Conservation (phyloP, 768 basidiomycete genomes). For the Suillus hirtellus region DNA sequence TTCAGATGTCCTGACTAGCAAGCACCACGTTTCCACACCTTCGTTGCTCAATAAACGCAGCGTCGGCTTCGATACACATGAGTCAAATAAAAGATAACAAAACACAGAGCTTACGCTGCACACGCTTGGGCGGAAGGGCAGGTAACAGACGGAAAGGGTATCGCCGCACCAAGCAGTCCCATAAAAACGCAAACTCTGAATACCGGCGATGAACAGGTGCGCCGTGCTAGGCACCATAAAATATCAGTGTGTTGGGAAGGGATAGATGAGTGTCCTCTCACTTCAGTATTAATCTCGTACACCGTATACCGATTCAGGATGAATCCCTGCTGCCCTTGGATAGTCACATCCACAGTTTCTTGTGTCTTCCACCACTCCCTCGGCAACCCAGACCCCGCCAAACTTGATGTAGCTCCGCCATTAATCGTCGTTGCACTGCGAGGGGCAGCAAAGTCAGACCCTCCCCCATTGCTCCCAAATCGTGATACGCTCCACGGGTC, state of each 20-base stretch:
- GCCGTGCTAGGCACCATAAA: conserved; percentile 46
- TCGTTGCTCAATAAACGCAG: conserved; percentile 88
- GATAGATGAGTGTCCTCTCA: conserved; percentile 38
- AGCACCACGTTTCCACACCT: conserved; percentile 43
- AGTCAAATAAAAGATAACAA: conserved; percentile 4
- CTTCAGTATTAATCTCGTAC: conserved; percentile 79
- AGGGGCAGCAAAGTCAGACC: conserved; percentile 27
- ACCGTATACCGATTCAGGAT: conserved; percentile 85
- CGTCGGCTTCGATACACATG: conserved; percentile 60
- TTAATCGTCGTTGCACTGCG: conserved; percentile 34
- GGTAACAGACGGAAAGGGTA: conserved; percentile 95
- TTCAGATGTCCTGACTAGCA: conserved; percentile 9
- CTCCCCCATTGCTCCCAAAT: conserved; percentile 32
- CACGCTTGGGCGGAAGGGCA: conserved; percentile 85
- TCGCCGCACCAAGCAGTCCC: conserved; percentile 81
- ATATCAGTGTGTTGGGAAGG: conserved; percentile 11
- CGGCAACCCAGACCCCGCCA: conserved; percentile 73
- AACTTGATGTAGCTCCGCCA: conserved; percentile 51
- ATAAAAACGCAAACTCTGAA: conserved; percentile 89
- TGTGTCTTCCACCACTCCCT: conserved; percentile 87
- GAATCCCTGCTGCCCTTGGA: conserved; percentile 90
- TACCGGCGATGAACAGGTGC: conserved; percentile 81
- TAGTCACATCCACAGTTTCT: conserved; percentile 66
- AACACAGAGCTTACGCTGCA: conserved; percentile 66
- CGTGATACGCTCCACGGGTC: conserved; percentile 64